These are phyloP conservation scores for Oryza punctata DNA, from an alignment of 176 grass and related monocot genomes.

Conservation along the genomic window DNA sequence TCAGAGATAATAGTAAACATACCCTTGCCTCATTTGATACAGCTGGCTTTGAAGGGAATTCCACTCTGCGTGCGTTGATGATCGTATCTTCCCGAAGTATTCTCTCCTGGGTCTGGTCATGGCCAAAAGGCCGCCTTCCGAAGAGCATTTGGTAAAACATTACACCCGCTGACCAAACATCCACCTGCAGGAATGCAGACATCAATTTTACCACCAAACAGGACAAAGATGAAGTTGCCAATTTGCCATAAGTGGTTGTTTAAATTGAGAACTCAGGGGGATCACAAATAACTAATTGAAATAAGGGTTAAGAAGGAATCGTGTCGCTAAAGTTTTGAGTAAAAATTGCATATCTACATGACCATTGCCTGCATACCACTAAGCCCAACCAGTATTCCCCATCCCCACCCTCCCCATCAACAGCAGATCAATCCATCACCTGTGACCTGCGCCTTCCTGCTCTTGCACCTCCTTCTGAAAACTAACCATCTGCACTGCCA, in stretches of 20 bases:
- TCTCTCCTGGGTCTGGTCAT: slow-evolving; percentile 97
- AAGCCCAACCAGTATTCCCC: neutral
- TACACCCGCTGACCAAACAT: slow-evolving; percentile 99
- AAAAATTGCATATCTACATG: slow-evolving; percentile 9
- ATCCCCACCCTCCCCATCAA: neutral
- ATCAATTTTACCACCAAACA: slow-evolving; percentile 14
- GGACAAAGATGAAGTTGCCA: slow-evolving; percentile 8
- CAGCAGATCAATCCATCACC: neutral
- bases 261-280: slow-evolving; percentile 17
- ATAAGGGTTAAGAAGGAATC: neutral
- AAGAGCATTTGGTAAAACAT: slow-evolving; percentile 99
- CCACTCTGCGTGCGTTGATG: slow-evolving; percentile 91
- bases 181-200: slow-evolving; percentile 65
- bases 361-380: neutral
- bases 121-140: slow-evolving; percentile 90
- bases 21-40: slow-evolving; percentile 98
- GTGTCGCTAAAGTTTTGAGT: neutral
- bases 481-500: neutral
- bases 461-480: neutral
- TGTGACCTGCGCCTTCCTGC: neutral
- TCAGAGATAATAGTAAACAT: slow-evolving; percentile 28
- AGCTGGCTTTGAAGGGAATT: slow-evolving; percentile 90
- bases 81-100: slow-evolving; percentile 99
- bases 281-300: slow-evolving; percentile 21
- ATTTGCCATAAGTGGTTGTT: neutral